phyloP scores from a whole-genome alignment of 2,329 filamentous ascomycete species.

The Neopestalotiopsis sp. region DNA sequence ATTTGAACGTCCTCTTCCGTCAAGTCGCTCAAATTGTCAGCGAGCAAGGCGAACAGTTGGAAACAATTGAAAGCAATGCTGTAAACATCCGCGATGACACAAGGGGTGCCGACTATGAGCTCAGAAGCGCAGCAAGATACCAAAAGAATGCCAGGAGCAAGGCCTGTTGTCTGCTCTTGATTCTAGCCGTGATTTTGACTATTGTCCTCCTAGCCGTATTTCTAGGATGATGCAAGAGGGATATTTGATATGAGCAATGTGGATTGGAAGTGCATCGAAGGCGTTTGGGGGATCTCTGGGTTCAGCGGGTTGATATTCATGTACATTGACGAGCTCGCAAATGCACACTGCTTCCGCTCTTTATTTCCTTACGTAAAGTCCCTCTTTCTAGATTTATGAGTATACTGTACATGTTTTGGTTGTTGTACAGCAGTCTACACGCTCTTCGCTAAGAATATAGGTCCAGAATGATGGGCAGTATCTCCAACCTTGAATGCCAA shows the following conservation, averaged over 20 bases:
- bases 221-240: constrained; percentile 60
- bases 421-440: background rate
- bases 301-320: background rate
- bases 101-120: constrained; percentile 82
- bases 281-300: constrained; percentile 26
- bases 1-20: constrained; percentile 94
- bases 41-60: constrained; percentile 89
- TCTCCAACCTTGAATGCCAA: too few species aligned
- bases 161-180: constrained; percentile 88
- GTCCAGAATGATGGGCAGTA: too few species aligned
- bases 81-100: constrained; percentile 83
- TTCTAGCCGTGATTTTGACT: constrained; percentile 85
- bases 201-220: constrained; percentile 89
- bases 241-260: constrained; percentile 21
- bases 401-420: background rate
- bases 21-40: constrained; percentile 98
- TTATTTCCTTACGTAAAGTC: background rate
- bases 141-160: constrained; percentile 96
- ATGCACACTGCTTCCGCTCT: background rate
- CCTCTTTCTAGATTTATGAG: constrained; percentile 3
- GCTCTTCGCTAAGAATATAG: background rate
- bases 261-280: constrained; percentile 23
- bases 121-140: constrained; percentile 85
- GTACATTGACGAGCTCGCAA: constrained; percentile 1
- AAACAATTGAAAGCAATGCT: constrained; percentile 88